Percentiles rank a stretch among this genome's conserved stretches.
Conservation (phyloP, 2,329 filamentous ascomycete species). For the Alternaria metachromatica region DNA sequence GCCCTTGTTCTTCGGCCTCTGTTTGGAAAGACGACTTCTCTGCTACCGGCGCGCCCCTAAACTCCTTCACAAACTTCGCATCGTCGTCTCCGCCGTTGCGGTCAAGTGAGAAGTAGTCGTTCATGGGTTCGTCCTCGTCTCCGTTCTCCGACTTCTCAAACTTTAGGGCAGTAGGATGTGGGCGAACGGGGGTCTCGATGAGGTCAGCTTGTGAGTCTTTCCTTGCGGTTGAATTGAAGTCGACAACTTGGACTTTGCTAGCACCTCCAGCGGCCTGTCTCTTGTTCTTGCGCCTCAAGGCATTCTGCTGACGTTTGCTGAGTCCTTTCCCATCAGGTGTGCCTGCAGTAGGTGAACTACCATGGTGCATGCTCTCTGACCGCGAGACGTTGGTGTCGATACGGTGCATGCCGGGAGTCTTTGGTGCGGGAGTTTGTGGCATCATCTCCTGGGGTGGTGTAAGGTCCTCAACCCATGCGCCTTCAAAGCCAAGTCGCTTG, state of each 20-base stretch:
- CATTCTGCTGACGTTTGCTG: constrained; percentile 92
- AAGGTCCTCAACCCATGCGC: constrained; percentile 84
- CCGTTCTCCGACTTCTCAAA: constrained; percentile 68
- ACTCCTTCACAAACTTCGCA: constrained; percentile 90
- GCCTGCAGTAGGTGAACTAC: constrained; percentile 54
- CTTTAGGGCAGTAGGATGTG: constrained; percentile 61
- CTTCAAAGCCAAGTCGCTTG: constrained; percentile 81
- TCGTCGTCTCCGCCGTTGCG: constrained; percentile 84
- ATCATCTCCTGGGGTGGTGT: constrained; percentile 70
- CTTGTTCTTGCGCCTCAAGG: constrained; percentile 92
- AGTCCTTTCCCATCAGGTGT: constrained; percentile 59
- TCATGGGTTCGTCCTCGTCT: constrained; percentile 52
- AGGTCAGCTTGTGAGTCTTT: constrained; percentile 66
- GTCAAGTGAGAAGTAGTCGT: constrained; percentile 92
- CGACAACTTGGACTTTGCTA: constrained; percentile 87
- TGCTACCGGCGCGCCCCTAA: constrained; percentile 81
- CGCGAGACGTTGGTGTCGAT: constrained; percentile 60
- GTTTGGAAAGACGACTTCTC: constrained; percentile 87
- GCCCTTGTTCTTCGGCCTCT: constrained; percentile 76
- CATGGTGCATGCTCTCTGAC: constrained; percentile 54
- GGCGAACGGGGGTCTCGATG: constrained; percentile 57
- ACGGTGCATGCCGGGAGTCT: constrained; percentile 50
- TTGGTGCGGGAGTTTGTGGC: constrained; percentile 47
- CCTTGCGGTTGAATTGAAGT: constrained; percentile 74
- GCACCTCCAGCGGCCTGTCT: constrained; percentile 86